phyloP scores from a whole-genome alignment of 2,329 filamentous ascomycete genomes.

The Cladorrhinum sp. region DNA sequence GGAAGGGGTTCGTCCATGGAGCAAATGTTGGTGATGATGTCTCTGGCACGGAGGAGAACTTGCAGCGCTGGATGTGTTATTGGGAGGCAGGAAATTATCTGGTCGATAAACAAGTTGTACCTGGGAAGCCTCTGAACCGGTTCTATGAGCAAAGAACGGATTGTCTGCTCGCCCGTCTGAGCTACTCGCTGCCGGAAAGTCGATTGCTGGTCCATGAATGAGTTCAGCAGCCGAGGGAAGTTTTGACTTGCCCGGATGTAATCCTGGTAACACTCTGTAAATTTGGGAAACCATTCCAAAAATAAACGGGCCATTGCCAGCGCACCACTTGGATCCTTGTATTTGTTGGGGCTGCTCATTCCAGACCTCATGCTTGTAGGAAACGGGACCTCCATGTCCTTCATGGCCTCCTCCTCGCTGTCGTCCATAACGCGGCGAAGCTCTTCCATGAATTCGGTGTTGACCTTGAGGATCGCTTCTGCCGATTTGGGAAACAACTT shows the following conservation, averaged over 20 bases:
- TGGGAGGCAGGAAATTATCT: conserved; percentile 83
- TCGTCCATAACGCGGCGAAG: conserved; percentile 75
- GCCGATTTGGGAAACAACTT: conserved; percentile 79
- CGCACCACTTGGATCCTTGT: conserved; percentile 73
- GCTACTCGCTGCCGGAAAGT: conserved; percentile 79
- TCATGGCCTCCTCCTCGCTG: conserved; percentile 75
- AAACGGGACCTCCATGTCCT: conserved; percentile 64
- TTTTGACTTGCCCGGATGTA: conserved; percentile 90
- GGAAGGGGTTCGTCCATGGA: conserved; percentile 73
- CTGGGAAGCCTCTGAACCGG: conserved; percentile 91
- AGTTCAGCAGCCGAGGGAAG: conserved; percentile 77
- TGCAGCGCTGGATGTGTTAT: conserved; percentile 82
- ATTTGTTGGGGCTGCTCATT: conserved; percentile 43
- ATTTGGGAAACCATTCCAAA: conserved; percentile 88
- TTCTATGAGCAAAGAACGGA: conserved; percentile 91
- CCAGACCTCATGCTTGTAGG: conserved; percentile 36
- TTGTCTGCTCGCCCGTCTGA: conserved; percentile 81
- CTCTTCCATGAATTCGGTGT: conserved; percentile 74
- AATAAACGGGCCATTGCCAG: conserved; percentile 76
- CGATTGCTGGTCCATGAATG: conserved; percentile 75
- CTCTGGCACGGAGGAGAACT: conserved; percentile 79
- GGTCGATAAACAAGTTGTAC: conserved; percentile 95
- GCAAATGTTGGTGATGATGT: conserved; percentile 94
- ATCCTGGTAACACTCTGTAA: conserved; percentile 85
- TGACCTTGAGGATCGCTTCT: conserved; percentile 76